Evolutionary conservation across 768 basidiomycete species (phyloP).

Genomic region (Amanita phalloides): DNA sequence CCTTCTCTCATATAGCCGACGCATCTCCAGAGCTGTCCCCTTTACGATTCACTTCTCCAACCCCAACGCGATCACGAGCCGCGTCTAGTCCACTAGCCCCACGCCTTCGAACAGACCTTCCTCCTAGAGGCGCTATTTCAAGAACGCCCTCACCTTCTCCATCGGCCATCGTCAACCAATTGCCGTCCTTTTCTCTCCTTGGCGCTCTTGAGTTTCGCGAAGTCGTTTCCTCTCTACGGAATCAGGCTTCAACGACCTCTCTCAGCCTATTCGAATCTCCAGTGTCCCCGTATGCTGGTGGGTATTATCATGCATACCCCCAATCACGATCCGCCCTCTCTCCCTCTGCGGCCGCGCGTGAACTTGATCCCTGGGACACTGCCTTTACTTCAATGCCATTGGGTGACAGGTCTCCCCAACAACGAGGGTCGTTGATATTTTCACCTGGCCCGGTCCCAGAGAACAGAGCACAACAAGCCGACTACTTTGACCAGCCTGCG

Average conservation of each 20-base stretch:
- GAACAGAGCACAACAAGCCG: not conserved
- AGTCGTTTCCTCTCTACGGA: conserved; percentile 72
- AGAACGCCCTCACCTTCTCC: conserved; percentile 42
- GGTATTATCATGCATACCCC: conserved; percentile 46
- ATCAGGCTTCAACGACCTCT: conserved; percentile 49
- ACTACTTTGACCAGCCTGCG: not conserved
- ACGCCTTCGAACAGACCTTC: conserved; percentile 25
- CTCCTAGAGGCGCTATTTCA: conserved; percentile 27
- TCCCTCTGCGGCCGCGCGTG: not conserved
- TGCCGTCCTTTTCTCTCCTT: conserved; percentile 84
- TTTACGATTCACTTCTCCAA: conserved; percentile 21
- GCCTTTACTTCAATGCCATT: conserved; percentile 29
- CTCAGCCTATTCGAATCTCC: conserved; percentile 58
- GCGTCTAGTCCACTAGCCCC: conserved; percentile 22
- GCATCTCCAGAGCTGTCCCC: conserved; percentile 14
- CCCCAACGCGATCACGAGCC: conserved; percentile 28
- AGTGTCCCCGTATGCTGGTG: conserved; percentile 61
- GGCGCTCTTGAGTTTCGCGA: conserved; percentile 95
- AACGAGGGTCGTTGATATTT: not conserved
- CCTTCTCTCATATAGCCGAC: conserved; percentile 4
- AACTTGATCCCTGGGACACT: conserved; percentile 34
- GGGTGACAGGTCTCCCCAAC: conserved; percentile 30
- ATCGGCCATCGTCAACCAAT: conserved; percentile 29
- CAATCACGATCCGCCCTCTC: conserved; percentile 12
- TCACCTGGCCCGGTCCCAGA: not conserved